Evolutionary conservation across 768 basidiomycete genomes (phyloP).

Genomic region (Mycena leptocephala): DNA sequence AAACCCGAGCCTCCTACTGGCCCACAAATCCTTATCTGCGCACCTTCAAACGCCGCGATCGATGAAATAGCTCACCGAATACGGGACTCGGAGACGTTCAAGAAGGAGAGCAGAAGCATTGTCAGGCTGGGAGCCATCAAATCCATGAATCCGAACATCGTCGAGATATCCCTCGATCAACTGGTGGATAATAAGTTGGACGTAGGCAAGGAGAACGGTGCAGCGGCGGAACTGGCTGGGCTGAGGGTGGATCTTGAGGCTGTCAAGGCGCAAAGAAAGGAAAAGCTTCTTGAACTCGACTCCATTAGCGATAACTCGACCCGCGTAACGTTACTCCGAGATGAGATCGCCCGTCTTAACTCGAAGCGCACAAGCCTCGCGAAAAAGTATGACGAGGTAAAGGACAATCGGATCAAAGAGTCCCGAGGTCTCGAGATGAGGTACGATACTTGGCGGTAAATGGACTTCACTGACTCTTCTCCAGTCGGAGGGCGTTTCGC

Average conservation of each 20-base stretch:
- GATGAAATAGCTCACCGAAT: conserved; percentile 95
- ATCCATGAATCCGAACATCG: conserved; percentile 83
- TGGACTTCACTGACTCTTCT: not conserved
- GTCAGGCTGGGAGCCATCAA: conserved; percentile 91
- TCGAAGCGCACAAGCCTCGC: conserved; percentile 75
- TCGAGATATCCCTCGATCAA: conserved; percentile 89
- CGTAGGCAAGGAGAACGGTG: conserved; percentile 67
- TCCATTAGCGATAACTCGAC: conserved; percentile 71
- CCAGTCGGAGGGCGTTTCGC: conserved; percentile 78
- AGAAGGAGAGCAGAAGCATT: conserved; percentile 76
- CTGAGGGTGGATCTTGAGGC: conserved; percentile 80
- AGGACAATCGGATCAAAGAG: conserved; percentile 89
- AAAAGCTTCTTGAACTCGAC: conserved; percentile 74
- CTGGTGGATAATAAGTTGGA: conserved; percentile 87
- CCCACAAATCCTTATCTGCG: conserved; percentile 90
- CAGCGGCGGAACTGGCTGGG: conserved; percentile 62
- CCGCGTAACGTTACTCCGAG: conserved; percentile 70
- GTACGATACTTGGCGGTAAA: not conserved
- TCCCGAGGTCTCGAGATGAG: conserved; percentile 85
- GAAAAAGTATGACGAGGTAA: conserved; percentile 81
- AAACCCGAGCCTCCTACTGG: conserved; percentile 61
- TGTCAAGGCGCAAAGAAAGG: conserved; percentile 71
- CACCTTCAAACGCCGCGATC: conserved; percentile 98
- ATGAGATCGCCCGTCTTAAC: conserved; percentile 78
- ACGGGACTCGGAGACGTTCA: conserved; percentile 76